A percentile compares a stretch with the other conserved stretches of the same genome.
Conservation (phyloP, 768 basidiomycete genomes). For the Mycena vulgaris region DNA sequence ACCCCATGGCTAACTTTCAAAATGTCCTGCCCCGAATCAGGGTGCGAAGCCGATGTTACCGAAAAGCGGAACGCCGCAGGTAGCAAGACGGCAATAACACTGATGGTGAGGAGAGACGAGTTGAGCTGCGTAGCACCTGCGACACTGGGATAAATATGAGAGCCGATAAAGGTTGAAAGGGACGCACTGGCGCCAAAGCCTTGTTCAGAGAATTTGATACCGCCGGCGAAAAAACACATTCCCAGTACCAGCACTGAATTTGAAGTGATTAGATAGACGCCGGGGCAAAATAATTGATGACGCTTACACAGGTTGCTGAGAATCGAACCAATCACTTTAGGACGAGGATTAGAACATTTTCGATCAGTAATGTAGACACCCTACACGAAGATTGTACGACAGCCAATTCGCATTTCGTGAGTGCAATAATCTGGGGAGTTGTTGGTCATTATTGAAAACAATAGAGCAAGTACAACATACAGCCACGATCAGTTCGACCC, state of each 20-base stretch:
- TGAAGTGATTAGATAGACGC: constrained; percentile 27
- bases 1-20: constrained; percentile 84
- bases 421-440: constrained; percentile 60
- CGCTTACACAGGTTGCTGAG: constrained; percentile 85
- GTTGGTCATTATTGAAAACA: constrained; percentile 1
- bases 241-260: constrained; percentile 82
- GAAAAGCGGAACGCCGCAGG: constrained; percentile 87
- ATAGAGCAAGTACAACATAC: constrained; percentile 58
- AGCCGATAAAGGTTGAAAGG: neutral
- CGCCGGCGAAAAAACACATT: constrained; percentile 94
- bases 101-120: constrained; percentile 81
- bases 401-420: constrained; percentile 71
- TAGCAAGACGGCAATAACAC: constrained; percentile 84
- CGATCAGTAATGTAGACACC: constrained; percentile 35
- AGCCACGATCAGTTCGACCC: constrained; percentile 83
- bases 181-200: constrained; percentile 81
- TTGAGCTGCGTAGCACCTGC: constrained; percentile 78
- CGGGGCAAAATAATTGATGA: constrained; percentile 28
- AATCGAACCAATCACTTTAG: constrained; percentile 91
- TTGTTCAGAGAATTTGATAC: constrained; percentile 83
- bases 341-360: constrained; percentile 37
- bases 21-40: constrained; percentile 61
- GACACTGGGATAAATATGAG: neutral
- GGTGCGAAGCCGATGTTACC: constrained; percentile 44
- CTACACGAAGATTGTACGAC: constrained; percentile 89